Base-by-base conservation (phyloP, 2,329 filamentous ascomycete genomes). In the Neobulgaria alba region DNA sequence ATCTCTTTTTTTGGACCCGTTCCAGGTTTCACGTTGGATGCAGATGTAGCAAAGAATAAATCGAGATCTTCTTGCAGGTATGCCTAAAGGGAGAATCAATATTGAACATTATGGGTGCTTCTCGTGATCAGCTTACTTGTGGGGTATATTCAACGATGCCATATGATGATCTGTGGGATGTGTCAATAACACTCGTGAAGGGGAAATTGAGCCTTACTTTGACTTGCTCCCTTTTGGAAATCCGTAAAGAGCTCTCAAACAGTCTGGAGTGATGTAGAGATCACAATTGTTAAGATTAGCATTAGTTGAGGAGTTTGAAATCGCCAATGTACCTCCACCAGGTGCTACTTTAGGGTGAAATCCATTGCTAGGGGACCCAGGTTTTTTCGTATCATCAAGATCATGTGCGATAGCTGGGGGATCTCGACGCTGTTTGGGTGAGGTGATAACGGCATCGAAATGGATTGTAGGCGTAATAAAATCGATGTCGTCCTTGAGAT, bases 141-240 rank as follows among this genome's bases (percentile, higher is more conserved):
- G 63, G 63, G 8, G 61, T 65, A 41, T 69, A 68, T 49, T 75
- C 71, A 19, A 73, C 72, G 29, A 77, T 67, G 26, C 69, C 72
- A 36, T 69, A 65, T 20, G 62, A 66, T 10, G 18, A 53, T 75
- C 48, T 51, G 26, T 19, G 40, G 10, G 58, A 57, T 18, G 48
- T 46, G 10, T 53, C 56, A 33, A 56, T 4, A n/a, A n/a, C n/a
- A n/a, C n/a, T n/a, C n/a, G n/a, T n/a, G n/a, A n/a, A n/a, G n/a
- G n/a, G n/a, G n/a, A n/a, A n/a, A n/a, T n/a, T n/a, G n/a, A n/a
- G n/a, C n/a, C n/a, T n/a, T n/a, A n/a, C n/a, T n/a, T n/a, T n/a
- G n/a, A n/a, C n/a, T n/a, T n/a, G n/a, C n/a, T n/a, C n/a, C n/a
- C n/a, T n/a, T n/a, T n/a, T n/a, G n/a, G n/a, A n/a, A n/a, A n/a